Percentiles rank a stretch among this genome's conserved stretches.
Evolutionary conservation across 2,329 filamentous ascomycete genomes (phyloP).

Genomic region (Exophiala sideris): DNA sequence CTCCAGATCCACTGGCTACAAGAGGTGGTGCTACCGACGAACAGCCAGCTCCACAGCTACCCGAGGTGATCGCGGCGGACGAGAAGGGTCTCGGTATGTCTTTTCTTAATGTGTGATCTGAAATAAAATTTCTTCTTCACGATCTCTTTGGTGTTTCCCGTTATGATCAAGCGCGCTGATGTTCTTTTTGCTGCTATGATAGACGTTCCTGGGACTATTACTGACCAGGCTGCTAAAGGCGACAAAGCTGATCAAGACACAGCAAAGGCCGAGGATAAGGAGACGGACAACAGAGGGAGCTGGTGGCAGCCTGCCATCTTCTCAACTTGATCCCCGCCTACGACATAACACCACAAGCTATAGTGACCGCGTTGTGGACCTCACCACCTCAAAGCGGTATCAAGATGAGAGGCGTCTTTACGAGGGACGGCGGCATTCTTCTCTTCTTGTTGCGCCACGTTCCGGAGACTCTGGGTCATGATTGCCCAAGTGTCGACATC

Average conservation of each 20-base stretch:
- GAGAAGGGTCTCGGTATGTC: constrained; percentile 55
- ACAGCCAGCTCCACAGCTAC: constrained; percentile 10
- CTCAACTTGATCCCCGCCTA: not conserved
- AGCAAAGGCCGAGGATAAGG: constrained; percentile 3
- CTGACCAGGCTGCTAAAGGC: not conserved
- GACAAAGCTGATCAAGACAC: not conserved
- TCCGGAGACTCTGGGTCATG: no score
- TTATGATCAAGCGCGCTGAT: not conserved
- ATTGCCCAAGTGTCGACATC: no score
- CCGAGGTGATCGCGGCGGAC: constrained; percentile 77
- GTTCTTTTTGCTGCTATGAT: not conserved
- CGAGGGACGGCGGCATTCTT: no score
- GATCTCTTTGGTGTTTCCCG: not conserved
- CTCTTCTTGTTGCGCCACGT: no score
- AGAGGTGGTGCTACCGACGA: constrained; percentile 7
- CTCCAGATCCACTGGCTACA: not conserved
- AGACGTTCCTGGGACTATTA: not conserved
- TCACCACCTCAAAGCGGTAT: not conserved
- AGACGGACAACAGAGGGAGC: constrained; percentile 12
- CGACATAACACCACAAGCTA: no score
- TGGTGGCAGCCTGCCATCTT: constrained; percentile 30
- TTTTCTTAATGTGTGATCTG: constrained; percentile 17
- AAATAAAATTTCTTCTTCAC: constrained; percentile 1
- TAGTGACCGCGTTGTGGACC: not conserved
- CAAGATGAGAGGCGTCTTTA: no score